These are phyloP conservation scores for Candida krabiensis DNA, from an alignment of 805 yeast species.

Conservation along the genomic window DNA sequence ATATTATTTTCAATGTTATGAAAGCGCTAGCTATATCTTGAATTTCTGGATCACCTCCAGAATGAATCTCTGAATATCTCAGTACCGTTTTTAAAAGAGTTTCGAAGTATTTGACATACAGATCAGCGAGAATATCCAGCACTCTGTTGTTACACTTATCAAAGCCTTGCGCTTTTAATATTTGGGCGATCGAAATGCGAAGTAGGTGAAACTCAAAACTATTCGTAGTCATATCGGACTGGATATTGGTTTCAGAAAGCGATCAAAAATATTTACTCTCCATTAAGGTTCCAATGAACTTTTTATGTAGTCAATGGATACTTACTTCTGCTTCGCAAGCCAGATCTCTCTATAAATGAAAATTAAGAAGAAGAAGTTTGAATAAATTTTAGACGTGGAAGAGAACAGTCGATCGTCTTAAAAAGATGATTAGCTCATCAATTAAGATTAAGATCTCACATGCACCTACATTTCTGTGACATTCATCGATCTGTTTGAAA, in stretches of 20 bases:
- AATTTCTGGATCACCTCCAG: conserved; percentile 37
- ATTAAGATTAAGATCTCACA: too few relatives aligned
- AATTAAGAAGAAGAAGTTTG: too few relatives aligned
- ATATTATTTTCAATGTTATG: conserved; percentile 58
- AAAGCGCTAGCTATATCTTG: conserved; percentile 76
- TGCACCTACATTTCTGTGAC: too few relatives aligned
- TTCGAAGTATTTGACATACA: conserved; percentile 63
- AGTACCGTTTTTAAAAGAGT: conserved; percentile 52
- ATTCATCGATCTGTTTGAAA: too few relatives aligned
- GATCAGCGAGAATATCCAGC: conserved; percentile 74
- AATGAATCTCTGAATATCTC: conserved; percentile 48
- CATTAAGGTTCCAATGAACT: too few relatives aligned
- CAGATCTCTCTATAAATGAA: too few relatives aligned
- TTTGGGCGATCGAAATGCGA: conserved; percentile 42
- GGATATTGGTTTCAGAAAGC: neutral
- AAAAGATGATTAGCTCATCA: too few relatives aligned
- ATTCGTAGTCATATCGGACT: conserved; percentile 22
- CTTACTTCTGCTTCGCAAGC: too few relatives aligned
- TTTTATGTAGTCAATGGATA: too few relatives aligned
- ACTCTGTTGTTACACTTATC: conserved; percentile 73
- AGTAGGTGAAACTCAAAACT: conserved; percentile 32
- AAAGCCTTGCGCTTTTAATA: conserved; percentile 79
- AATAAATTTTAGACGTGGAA: too few relatives aligned
- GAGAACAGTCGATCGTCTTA: too few relatives aligned
- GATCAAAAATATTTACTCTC: neutral